A percentile compares a stretch with the other conserved stretches of the same genome.
These are phyloP conservation scores for Taiozyma onychis DNA, from an alignment of 1,139 yeast genomes.

Conservation along the genomic window DNA sequence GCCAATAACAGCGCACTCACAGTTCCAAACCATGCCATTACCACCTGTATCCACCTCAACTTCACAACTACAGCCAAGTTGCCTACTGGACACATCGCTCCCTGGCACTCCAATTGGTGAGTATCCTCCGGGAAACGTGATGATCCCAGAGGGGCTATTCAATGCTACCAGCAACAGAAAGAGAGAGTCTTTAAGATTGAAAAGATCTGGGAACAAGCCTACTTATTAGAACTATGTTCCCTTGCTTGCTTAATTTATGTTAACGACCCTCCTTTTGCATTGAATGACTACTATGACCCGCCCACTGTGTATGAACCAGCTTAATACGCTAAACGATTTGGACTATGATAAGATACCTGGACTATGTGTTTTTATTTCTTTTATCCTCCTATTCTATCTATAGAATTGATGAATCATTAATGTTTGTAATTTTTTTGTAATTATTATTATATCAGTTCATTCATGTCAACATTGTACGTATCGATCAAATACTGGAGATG, in stretches of 20 bases:
- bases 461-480: not conserved
- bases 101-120: conserved; percentile 11
- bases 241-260: not conserved
- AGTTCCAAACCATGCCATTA: conserved; percentile 1
- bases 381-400: not conserved
- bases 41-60: conserved; percentile 1
- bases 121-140: conserved; percentile 9
- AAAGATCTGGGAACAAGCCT: conserved; percentile 28
- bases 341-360: not conserved
- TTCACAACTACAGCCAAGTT: conserved; percentile 17
- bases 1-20: conserved; percentile 9
- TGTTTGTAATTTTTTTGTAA: not conserved
- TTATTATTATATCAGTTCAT: not conserved
- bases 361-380: not conserved
- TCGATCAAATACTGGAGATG: not conserved
- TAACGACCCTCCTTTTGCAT: not conserved
- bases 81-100: conserved; percentile 10
- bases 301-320: not conserved
- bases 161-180: conserved; percentile 34
- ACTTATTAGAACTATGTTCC: conserved; percentile 8
- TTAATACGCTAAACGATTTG: not conserved
- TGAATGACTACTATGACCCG: not conserved
- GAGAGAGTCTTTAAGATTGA: conserved; percentile 34
- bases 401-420: not conserved
- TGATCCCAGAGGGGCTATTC: conserved; percentile 19